Conservation (phyloP, 768 basidiomycete genomes). For the Pleurotus citrinopileatus region DNA sequence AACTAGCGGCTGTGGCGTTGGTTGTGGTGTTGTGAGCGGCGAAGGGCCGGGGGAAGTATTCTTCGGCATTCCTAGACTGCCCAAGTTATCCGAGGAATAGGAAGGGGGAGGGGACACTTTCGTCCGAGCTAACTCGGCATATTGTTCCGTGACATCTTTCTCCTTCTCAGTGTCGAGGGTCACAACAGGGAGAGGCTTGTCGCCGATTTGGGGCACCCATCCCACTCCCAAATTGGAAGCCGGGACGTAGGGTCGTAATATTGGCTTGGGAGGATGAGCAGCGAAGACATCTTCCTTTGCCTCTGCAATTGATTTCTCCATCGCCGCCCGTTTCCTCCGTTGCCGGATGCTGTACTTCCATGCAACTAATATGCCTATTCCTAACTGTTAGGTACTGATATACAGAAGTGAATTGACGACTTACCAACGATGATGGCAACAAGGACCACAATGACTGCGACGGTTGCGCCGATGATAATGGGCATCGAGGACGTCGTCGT, state of each 20-base stretch:
- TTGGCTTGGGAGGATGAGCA: conserved; percentile 7
- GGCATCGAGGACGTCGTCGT: neutral
- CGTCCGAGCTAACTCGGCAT: neutral
- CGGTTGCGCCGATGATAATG: conserved; percentile 6
- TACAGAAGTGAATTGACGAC: neutral
- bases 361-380: neutral
- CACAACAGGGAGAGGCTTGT: neutral
- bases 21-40: neutral
- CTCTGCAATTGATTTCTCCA: neutral
- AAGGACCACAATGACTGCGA: conserved; percentile 6
- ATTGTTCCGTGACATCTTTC: neutral
- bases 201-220: conserved; percentile 3
- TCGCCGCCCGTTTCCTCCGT: conserved; percentile 1
- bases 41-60: neutral
- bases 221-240: neutral
- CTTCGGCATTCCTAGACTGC: neutral
- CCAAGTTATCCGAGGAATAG: neutral
- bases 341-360: neutral
- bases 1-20: neutral
- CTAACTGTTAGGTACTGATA: neutral
- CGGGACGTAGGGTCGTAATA: neutral
- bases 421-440: conserved; percentile 7
- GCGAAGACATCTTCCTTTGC: conserved; percentile 8
- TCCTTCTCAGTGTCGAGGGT: neutral
- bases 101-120: conserved; percentile 1